Conservation (phyloP, 306 rosid species). For the Vigna unguiculata region DNA sequence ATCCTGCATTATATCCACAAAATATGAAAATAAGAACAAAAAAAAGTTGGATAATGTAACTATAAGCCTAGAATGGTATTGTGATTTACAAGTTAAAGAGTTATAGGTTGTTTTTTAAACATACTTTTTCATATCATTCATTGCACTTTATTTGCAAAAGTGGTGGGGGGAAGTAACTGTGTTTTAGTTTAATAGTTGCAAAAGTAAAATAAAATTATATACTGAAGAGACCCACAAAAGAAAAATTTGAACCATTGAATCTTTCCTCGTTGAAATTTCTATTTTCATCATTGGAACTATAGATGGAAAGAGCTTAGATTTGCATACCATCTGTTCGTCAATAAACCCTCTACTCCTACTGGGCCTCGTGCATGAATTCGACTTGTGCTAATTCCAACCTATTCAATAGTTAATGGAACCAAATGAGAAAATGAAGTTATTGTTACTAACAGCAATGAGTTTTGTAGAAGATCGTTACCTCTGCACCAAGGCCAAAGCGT, state of each 20-base stretch:
- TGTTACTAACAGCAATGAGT: background rate
- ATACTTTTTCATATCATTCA: background rate
- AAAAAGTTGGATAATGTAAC: background rate
- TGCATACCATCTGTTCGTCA: conserved; percentile 83
- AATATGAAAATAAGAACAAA: background rate
- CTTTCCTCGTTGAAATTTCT: conserved; percentile 17
- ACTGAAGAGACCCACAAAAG: background rate
- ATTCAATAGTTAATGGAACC: conserved; percentile 37
- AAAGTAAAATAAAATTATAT: background rate
- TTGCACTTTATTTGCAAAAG: background rate
- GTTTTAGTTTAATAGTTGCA: background rate
- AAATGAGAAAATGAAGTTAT: conserved; percentile 29
- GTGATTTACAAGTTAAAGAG: background rate
- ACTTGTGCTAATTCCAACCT: conserved; percentile 87
- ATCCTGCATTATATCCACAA: conserved; percentile 66
- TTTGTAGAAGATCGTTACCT: conserved; percentile 54
- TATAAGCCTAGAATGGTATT: background rate
- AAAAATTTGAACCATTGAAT: background rate
- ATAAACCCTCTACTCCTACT: conserved; percentile 95
- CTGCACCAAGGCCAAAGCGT: conserved; percentile 85
- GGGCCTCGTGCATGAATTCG: conserved; percentile 94
- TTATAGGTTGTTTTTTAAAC: conserved; percentile 2
- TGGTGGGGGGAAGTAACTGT: background rate
- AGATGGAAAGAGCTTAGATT: conserved; percentile 16
- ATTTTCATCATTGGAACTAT: background rate